A percentile compares a stretch with the other conserved stretches of the same genome.
Evolutionary conservation across 768 basidiomycete genomes (phyloP).

Genomic region (Flagelloscypha sp.): DNA sequence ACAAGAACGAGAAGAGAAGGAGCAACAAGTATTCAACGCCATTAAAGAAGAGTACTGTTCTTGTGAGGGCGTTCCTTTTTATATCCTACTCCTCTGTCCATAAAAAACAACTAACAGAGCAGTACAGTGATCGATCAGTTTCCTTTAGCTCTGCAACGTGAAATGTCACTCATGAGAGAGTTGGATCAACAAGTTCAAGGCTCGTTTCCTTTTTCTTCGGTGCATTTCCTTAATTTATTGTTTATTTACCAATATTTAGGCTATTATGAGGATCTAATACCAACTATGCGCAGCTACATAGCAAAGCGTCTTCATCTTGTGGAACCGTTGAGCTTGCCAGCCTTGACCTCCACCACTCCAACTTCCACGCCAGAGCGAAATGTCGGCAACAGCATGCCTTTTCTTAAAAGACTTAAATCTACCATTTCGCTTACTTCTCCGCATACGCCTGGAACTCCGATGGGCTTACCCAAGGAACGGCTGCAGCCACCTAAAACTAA

Average conservation of each 20-base stretch:
- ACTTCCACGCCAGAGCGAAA: too few species aligned
- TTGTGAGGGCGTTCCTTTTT: too few species aligned
- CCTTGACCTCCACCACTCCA: too few species aligned
- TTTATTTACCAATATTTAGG: conserved; percentile 18
- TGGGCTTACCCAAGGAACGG: conserved; percentile 17
- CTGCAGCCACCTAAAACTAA: conserved; percentile 27
- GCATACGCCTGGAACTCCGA: conserved; percentile 11
- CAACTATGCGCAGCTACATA: conserved; percentile 42
- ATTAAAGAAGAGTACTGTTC: too few species aligned
- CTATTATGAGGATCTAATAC: conserved; percentile 32
- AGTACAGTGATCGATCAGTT: conserved; percentile 80
- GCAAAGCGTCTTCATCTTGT: conserved; percentile 15
- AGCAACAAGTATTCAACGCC: too few species aligned
- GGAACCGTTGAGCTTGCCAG: too few species aligned
- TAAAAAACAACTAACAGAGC: too few species aligned
- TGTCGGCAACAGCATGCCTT: too few species aligned
- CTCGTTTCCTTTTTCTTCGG: conserved; percentile 20
- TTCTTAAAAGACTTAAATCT: too few species aligned
- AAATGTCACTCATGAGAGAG: conserved; percentile 62
- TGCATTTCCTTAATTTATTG: background rate
- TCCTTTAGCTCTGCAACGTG: conserved; percentile 65
- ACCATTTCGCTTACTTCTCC: conserved; percentile 2
- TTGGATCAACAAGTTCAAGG: conserved; percentile 60
- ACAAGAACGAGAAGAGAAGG: too few species aligned
- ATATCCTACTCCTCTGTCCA: too few species aligned